A percentile compares a stretch with the other conserved stretches of the same genome.
phyloP scores from a whole-genome alignment of 257 asterid genomes.

The Nicotiana sylvestris region DNA sequence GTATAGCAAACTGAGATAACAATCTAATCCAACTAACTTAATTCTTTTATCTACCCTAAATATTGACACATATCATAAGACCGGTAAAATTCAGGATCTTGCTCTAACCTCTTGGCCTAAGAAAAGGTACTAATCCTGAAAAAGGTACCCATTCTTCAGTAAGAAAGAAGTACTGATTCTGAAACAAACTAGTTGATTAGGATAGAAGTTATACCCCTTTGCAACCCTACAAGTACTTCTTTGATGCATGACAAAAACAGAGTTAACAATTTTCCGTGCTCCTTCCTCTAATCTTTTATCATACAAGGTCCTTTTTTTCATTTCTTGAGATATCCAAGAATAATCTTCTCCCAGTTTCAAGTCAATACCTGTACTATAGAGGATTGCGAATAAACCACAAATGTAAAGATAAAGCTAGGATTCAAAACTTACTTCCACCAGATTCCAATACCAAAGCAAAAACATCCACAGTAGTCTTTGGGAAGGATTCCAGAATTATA shows the following conservation, averaged over 20 bases:
- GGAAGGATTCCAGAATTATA: constrained; percentile 81
- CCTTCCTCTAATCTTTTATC: not conserved
- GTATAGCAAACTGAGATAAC: not conserved
- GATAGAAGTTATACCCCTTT: not conserved
- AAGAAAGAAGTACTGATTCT: not conserved
- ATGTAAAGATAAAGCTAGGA: no score
- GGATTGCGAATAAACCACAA: not conserved
- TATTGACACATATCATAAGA: not conserved
- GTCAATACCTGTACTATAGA: not conserved
- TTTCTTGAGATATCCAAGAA: not conserved
- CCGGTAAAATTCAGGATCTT: not conserved
- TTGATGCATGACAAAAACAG: not conserved
- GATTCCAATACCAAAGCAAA: constrained; percentile 98
- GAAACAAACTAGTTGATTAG: not conserved
- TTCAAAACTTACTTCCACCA: constrained; percentile 79
- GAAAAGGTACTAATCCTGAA: not conserved
- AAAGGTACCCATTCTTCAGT: not conserved
- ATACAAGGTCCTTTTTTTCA: not conserved
- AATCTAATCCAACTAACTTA: not conserved
- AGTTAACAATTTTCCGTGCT: not conserved
- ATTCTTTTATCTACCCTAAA: not conserved
- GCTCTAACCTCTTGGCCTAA: not conserved
- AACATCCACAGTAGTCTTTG: constrained; percentile 96
- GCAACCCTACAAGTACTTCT: not conserved
- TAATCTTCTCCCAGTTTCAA: not conserved